phyloP scores from a whole-genome alignment of 305 asterid genomes.

The Petunia hybrid region DNA sequence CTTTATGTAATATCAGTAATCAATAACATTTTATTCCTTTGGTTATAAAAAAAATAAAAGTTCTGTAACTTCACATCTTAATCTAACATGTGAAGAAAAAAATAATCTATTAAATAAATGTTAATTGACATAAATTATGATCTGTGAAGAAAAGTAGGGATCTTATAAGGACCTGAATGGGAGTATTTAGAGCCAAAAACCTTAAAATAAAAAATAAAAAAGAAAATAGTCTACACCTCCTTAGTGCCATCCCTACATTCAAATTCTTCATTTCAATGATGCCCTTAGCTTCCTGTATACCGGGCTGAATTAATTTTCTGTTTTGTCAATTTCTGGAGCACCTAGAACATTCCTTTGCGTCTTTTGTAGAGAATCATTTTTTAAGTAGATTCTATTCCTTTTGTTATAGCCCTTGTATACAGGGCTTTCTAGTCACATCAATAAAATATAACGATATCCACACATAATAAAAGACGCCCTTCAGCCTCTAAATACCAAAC shows the following conservation, averaged over 20 bases:
- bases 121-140: neutral
- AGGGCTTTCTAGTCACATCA: neutral
- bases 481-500: neutral
- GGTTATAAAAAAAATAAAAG: neutral
- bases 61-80: neutral
- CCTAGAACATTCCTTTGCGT: neutral
- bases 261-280: neutral
- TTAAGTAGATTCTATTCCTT: neutral
- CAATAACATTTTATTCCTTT: neutral
- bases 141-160: neutral
- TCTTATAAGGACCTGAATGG: neutral
- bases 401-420: neutral
- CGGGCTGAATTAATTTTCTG: neutral
- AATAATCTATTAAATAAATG: neutral
- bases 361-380: neutral
- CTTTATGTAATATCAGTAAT: neutral
- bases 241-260: neutral
- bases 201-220: neutral
- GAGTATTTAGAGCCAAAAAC: neutral
- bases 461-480: neutral
- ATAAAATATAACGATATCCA: slow-evolving; percentile 4
- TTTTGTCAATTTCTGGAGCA: neutral
- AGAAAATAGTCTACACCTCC: neutral
- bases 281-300: neutral
- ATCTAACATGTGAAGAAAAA: neutral